These are phyloP conservation scores for Nicotiana paniculata DNA, from an alignment of 257 asterid species.

Conservation along the genomic window DNA sequence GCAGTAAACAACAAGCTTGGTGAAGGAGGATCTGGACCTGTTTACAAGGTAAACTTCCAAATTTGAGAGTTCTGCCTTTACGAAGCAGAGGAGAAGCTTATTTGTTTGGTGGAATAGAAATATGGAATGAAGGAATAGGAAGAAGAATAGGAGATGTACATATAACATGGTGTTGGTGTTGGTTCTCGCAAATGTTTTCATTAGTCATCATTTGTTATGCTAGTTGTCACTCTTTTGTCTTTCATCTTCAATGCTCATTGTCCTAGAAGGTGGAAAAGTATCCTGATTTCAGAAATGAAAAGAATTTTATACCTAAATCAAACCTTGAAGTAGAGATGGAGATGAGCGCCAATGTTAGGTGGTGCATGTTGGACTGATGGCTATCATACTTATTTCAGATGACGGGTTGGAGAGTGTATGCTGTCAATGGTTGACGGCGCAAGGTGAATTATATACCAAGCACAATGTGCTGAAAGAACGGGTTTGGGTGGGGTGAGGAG, in stretches of 20 bases:
- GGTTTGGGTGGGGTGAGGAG: too few relatives aligned
- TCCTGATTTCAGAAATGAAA: neutral
- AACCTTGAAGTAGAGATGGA: neutral
- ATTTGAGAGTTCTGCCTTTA: neutral
- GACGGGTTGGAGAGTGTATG: too few relatives aligned
- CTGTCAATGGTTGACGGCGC: too few relatives aligned
- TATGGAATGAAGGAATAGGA: neutral
- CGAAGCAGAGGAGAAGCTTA: too few relatives aligned
- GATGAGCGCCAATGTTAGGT: neutral
- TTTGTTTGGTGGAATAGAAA: neutral
- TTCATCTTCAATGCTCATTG: neutral
- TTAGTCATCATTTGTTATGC: neutral
- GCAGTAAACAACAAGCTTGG: slow-evolving; percentile 32
- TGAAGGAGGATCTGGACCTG: slow-evolving; percentile 52
- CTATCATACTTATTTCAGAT: neutral
- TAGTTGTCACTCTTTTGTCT: neutral
- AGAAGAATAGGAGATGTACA: neutral
- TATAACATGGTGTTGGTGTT: neutral
- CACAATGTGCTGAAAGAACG: too few relatives aligned
- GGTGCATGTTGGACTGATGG: neutral
- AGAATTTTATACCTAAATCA: neutral
- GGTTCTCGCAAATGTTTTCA: neutral
- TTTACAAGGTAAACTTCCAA: slow-evolving; percentile 32
- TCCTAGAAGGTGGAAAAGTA: neutral
- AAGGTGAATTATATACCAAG: too few relatives aligned